A percentile compares a stretch with the other conserved stretches of the same genome.
These are phyloP conservation scores for Brassica rapa DNA, from an alignment of 345 rosid genomes.

Conservation along the genomic window DNA sequence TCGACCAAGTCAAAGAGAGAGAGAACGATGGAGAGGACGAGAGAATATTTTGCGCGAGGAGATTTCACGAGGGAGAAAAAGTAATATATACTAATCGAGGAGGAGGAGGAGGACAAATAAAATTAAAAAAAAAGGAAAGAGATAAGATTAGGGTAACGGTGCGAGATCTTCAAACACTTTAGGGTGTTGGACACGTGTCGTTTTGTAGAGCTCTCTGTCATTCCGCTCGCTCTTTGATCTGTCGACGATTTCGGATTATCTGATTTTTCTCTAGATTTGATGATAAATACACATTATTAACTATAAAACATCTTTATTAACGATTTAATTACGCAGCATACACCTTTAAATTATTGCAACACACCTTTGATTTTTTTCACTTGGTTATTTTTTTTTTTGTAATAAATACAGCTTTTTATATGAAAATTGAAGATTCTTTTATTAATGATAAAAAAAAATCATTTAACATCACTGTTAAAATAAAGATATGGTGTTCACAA, in stretches of 20 bases:
- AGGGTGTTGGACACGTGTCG: constrained; percentile 45
- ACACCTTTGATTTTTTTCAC: not conserved
- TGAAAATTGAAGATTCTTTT: not conserved
- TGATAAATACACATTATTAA: not conserved
- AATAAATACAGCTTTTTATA: not conserved
- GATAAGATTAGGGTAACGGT: constrained; percentile 38
- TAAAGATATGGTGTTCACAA: not conserved
- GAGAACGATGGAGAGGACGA: constrained; percentile 38
- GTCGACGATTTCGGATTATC: constrained; percentile 30
- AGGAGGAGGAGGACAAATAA: not conserved
- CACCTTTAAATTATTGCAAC: not conserved
- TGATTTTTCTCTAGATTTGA: not conserved
- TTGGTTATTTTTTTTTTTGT: not conserved
- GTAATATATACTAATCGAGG: not conserved
- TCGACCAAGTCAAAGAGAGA: constrained; percentile 46
- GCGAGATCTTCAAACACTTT: constrained; percentile 33
- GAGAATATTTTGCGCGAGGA: constrained; percentile 30
- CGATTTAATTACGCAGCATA: not conserved
- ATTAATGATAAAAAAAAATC: not conserved
- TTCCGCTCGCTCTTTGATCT: constrained; percentile 35
- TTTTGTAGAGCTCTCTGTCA: constrained; percentile 19
- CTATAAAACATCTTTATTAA: not conserved
- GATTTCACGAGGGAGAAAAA: constrained; percentile 28
- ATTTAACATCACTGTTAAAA: not conserved
- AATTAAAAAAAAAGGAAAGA: constrained; percentile 3